These are phyloP conservation scores for Leccinum incarnatum DNA, from an alignment of 768 basidiomycete species.

Conservation along the genomic window DNA sequence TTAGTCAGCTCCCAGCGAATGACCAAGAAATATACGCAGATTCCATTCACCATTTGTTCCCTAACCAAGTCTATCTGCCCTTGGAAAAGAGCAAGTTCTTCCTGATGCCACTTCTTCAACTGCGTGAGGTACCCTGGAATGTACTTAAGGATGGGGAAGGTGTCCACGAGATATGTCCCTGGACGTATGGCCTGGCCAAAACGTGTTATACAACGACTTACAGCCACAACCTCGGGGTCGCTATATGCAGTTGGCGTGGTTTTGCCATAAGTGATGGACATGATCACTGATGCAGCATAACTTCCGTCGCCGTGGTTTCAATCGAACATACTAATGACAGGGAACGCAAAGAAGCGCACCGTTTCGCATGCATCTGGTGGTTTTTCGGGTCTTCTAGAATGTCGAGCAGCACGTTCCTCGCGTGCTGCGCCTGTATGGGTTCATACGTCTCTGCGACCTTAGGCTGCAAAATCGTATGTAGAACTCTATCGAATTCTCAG, in stretches of 20 bases:
- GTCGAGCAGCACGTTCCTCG: slow-evolving; percentile 35
- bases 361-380: slow-evolving; percentile 34
- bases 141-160: slow-evolving; percentile 21
- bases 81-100: slow-evolving; percentile 36
- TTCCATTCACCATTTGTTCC: slow-evolving; percentile 27
- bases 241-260: slow-evolving; percentile 36
- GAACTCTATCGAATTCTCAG: slow-evolving; percentile 19
- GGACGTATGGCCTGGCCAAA: slow-evolving; percentile 26
- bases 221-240: slow-evolving; percentile 34
- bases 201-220: slow-evolving; percentile 26
- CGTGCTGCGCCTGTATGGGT: slow-evolving; percentile 32
- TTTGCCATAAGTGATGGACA: slow-evolving; percentile 41
- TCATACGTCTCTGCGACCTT: slow-evolving; percentile 32
- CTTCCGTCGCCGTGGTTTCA: slow-evolving; percentile 14
- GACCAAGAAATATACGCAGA: too few species aligned
- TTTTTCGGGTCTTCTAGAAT: slow-evolving; percentile 32
- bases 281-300: slow-evolving; percentile 39
- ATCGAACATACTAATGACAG: neutral
- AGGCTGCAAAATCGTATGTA: slow-evolving; percentile 37
- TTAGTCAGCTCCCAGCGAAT: neutral
- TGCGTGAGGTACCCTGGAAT: slow-evolving; percentile 42
- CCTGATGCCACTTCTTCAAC: slow-evolving; percentile 50
- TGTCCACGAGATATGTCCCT: slow-evolving; percentile 29
- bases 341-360: slow-evolving; percentile 14
- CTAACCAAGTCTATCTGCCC: slow-evolving; percentile 30